These are phyloP conservation scores for Colletotrichum chlorophyti DNA, from an alignment of 2,329 filamentous ascomycete genomes.

Conservation along the genomic window DNA sequence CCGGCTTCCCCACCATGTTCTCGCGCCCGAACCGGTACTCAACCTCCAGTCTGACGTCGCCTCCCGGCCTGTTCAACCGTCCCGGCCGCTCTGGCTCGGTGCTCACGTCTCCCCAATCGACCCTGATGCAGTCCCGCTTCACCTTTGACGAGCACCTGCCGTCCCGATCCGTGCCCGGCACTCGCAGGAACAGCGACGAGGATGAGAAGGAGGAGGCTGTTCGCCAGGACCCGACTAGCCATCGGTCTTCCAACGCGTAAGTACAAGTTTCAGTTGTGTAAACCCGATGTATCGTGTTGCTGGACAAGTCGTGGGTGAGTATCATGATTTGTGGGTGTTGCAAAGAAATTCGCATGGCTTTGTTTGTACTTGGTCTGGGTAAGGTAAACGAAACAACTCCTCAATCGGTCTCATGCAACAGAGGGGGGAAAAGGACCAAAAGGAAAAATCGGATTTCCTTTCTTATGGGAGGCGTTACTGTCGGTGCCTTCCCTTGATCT, in stretches of 20 bases:
- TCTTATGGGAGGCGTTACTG: too few relatives aligned
- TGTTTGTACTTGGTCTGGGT: neutral
- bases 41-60: conserved; percentile 84
- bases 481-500: too few relatives aligned
- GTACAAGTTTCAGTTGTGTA: conserved; percentile 46
- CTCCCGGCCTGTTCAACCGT: conserved; percentile 76
- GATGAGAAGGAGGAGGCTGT: conserved; percentile 83
- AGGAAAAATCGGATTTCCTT: too few relatives aligned
- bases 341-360: too few relatives aligned
- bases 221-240: conserved; percentile 72
- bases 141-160: conserved; percentile 71
- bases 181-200: conserved; percentile 89
- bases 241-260: conserved; percentile 80
- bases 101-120: conserved; percentile 77
- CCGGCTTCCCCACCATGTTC: conserved; percentile 79
- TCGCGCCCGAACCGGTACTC: conserved; percentile 89
- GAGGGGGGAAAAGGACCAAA: too few relatives aligned
- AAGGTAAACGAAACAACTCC: too few relatives aligned
- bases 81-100: conserved; percentile 80
- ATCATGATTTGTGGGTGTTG: neutral
- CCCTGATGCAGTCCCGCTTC: conserved; percentile 64
- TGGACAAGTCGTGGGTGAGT: conserved; percentile 26
- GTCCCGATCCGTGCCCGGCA: conserved; percentile 85
- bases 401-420: too few relatives aligned
- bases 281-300: neutral